Evolutionary conservation across 2,329 filamentous ascomycete species (phyloP).

Genomic region (Fusarium haematococcum): DNA sequence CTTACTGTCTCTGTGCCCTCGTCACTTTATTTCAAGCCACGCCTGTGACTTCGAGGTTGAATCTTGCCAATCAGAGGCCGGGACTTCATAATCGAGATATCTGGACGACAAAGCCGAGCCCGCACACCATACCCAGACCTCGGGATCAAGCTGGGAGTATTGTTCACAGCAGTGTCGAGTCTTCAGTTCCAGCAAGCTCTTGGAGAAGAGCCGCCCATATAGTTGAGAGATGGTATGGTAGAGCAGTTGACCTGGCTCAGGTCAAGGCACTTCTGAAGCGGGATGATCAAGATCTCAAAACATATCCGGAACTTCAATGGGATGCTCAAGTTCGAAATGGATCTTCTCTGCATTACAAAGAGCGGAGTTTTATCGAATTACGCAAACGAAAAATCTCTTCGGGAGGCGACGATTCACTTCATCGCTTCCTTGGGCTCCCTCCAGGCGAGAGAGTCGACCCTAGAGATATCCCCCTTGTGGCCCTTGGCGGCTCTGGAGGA

Average conservation of each 20-base stretch:
- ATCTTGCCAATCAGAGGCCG: background rate
- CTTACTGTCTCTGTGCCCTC: constrained; percentile 38
- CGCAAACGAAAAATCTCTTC: constrained; percentile 30
- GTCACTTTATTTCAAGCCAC: constrained; percentile 38
- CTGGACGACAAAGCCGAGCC: background rate
- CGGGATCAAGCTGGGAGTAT: fast-evolving
- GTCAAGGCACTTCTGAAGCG: constrained; percentile 22
- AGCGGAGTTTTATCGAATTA: constrained; percentile 24
- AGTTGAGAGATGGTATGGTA: constrained; percentile 27
- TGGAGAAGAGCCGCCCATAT: background rate
- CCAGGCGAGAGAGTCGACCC: constrained; percentile 22
- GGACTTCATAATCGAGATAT: background rate
- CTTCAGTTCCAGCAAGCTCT: fast-evolving
- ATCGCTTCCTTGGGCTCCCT: constrained; percentile 19
- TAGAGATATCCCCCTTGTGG: constrained; percentile 36
- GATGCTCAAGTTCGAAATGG: constrained; percentile 33
- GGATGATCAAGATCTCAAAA: constrained; percentile 21
- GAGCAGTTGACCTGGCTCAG: constrained; percentile 27
- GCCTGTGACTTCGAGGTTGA: constrained; percentile 30
- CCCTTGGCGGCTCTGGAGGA: constrained; percentile 36
- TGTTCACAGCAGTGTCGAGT: fast-evolving
- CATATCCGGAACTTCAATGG: constrained; percentile 36
- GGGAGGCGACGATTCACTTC: constrained; percentile 14
- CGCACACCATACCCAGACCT: fast-evolving
- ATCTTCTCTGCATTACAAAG: constrained; percentile 18